Percentiles rank a stretch among this genome's conserved stretches.
phyloP scores from a whole-genome alignment of 2,329 filamentous ascomycete species.

The Hymenoscyphus albidus region DNA sequence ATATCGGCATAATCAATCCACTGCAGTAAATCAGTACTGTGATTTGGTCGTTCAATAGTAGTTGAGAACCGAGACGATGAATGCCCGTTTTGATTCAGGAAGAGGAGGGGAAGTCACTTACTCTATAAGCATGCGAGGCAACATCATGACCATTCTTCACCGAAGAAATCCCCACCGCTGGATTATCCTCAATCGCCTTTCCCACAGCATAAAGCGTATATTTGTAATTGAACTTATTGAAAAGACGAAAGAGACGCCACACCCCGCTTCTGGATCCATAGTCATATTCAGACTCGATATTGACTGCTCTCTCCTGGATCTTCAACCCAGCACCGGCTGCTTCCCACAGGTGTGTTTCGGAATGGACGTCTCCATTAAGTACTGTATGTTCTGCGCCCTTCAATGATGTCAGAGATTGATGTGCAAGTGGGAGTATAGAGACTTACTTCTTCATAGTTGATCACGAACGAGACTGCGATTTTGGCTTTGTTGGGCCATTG shows the following conservation, averaged over 20 bases:
- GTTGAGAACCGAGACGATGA: not conserved
- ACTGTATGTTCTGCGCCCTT: constrained; percentile 28
- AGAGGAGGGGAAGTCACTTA: not conserved
- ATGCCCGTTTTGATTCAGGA: not conserved
- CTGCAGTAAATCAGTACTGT: not conserved
- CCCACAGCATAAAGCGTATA: constrained; percentile 43
- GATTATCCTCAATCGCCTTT: constrained; percentile 40
- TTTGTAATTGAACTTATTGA: constrained; percentile 41
- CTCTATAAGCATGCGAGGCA: constrained; percentile 39
- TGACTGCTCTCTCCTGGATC: constrained; percentile 30
- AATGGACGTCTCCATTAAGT: constrained; percentile 26
- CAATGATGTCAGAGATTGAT: not conserved
- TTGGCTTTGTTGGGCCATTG: constrained; percentile 35
- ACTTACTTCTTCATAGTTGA: constrained; percentile 30
- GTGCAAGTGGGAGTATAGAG: not conserved
- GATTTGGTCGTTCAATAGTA: not conserved
- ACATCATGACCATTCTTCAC: constrained; percentile 41
- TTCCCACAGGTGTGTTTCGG: constrained; percentile 27
- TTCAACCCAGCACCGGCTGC: constrained; percentile 21
- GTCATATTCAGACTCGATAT: constrained; percentile 37
- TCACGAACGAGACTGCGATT: constrained; percentile 35
- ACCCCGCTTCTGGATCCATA: constrained; percentile 36
- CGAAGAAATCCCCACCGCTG: constrained; percentile 39
- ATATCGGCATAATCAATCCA: constrained; percentile 44
- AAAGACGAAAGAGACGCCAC: constrained; percentile 41